Conservation (phyloP, 768 basidiomycete species). For the Suillus decipiens region DNA sequence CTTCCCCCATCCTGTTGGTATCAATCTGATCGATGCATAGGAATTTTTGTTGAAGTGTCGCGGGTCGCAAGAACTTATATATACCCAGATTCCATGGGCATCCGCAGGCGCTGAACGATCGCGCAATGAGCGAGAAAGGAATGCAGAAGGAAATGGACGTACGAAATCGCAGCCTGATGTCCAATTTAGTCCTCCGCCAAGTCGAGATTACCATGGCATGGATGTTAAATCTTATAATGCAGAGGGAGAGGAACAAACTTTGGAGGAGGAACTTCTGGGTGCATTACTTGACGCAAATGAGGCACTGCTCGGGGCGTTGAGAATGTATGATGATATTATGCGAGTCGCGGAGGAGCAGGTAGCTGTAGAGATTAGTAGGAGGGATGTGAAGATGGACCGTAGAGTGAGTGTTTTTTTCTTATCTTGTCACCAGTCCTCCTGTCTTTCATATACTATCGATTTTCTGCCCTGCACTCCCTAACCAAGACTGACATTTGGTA, state of each 20-base stretch:
- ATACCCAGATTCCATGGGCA: slow-evolving; percentile 90
- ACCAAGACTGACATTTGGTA: not conserved
- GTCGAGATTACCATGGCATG: slow-evolving; percentile 19
- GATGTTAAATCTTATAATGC: slow-evolving; percentile 23
- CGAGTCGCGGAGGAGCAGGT: slow-evolving; percentile 56
- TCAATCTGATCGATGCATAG: slow-evolving; percentile 38
- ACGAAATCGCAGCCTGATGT: slow-evolving; percentile 18
- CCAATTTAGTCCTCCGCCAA: not conserved
- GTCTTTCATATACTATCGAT: slow-evolving; percentile 20
- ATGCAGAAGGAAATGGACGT: slow-evolving; percentile 18
- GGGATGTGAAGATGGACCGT: slow-evolving; percentile 65
- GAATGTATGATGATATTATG: slow-evolving; percentile 77
- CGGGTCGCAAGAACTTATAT: slow-evolving; percentile 81
- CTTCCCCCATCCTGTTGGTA: not conserved
- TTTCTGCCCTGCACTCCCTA: not conserved
- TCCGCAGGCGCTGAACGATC: slow-evolving; percentile 78
- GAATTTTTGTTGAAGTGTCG: slow-evolving; percentile 83
- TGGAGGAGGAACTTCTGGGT: slow-evolving; percentile 75
- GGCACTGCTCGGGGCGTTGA: slow-evolving; percentile 65
- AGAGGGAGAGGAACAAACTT: slow-evolving; percentile 49
- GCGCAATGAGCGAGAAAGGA: slow-evolving; percentile 37
- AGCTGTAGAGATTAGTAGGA: slow-evolving; percentile 69
- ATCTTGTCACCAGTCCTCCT: slow-evolving; percentile 26
- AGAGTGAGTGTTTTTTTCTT: slow-evolving; percentile 46
- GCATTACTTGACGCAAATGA: slow-evolving; percentile 74